These are phyloP conservation scores for Pseudopithomyces maydicus DNA, from an alignment of 2,329 filamentous ascomycete genomes.

Conservation along the genomic window DNA sequence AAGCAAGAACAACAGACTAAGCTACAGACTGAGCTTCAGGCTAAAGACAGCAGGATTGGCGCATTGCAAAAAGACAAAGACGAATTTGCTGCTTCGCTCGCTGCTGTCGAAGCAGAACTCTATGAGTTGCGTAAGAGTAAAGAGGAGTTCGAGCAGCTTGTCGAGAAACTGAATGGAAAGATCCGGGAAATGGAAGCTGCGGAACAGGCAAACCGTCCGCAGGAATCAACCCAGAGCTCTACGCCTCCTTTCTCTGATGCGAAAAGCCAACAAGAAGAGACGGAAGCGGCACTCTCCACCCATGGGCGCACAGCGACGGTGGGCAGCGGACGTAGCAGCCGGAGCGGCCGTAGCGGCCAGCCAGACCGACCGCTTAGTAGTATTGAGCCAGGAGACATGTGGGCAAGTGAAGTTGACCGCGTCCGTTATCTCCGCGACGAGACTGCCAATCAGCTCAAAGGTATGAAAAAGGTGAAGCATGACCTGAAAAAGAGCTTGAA, in stretches of 20 bases:
- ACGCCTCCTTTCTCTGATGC: conserved; percentile 12
- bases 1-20: conserved; percentile 12
- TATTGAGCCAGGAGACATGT: conserved; percentile 21
- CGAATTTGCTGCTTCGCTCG: conserved; percentile 28
- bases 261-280: conserved; percentile 15
- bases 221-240: conserved; percentile 9
- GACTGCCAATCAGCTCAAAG: conserved; percentile 37
- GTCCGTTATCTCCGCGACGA: conserved; percentile 41
- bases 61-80: conserved; percentile 30
- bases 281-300: conserved; percentile 12
- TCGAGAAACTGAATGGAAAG: conserved; percentile 38
- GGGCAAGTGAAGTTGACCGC: conserved; percentile 41
- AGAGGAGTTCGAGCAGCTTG: conserved; percentile 34
- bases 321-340: conserved; percentile 14
- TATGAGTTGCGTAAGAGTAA: conserved; percentile 35
- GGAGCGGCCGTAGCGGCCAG: conserved; percentile 13
- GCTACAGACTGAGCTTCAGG: conserved; percentile 25
- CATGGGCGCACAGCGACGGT: conserved; percentile 15
- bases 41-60: conserved; percentile 33
- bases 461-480: conserved; percentile 34
- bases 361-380: conserved; percentile 24
- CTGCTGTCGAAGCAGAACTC: conserved; percentile 37
- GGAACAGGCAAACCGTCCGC: conserved; percentile 25
- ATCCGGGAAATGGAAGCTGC: conserved; percentile 31
- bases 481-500: conserved; percentile 39